A percentile compares a stretch with the other conserved stretches of the same genome.
Conservation (phyloP, 306 rosid species). For the Rosa chinensis region DNA sequence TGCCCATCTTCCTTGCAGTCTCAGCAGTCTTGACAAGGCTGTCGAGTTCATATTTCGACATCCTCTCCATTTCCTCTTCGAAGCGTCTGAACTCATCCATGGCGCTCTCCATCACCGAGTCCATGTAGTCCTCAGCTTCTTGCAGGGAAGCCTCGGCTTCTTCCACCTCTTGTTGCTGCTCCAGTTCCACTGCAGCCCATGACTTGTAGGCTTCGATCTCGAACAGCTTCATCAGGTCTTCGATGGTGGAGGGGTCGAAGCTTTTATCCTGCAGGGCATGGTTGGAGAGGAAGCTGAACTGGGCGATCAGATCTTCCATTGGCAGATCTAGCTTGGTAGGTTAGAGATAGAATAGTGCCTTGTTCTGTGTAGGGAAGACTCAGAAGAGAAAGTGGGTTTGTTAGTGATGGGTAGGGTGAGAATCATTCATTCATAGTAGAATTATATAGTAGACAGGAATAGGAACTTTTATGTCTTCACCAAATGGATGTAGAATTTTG, state of each 20-base stretch:
- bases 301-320: slow-evolving; percentile 75
- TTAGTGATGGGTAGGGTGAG: background rate
- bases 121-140: slow-evolving; percentile 67
- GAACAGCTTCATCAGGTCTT: slow-evolving; percentile 78
- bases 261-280: slow-evolving; percentile 68
- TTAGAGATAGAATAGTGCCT: background rate
- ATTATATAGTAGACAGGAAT: background rate
- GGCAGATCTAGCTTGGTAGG: background rate
- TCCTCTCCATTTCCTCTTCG: slow-evolving; percentile 63
- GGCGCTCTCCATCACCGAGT: slow-evolving; percentile 78
- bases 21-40: slow-evolving; percentile 56
- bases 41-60: slow-evolving; percentile 44
- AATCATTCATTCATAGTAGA: background rate
- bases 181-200: slow-evolving; percentile 82
- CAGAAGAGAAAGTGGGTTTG: background rate
- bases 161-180: slow-evolving; percentile 48
- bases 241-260: slow-evolving; percentile 76
- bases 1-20: slow-evolving; percentile 69
- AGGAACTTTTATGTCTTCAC: too few relatives aligned
- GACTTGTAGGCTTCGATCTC: slow-evolving; percentile 94
- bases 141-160: slow-evolving; percentile 57
- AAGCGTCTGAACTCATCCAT: slow-evolving; percentile 83
- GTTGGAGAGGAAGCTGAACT: slow-evolving; percentile 70
- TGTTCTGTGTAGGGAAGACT: background rate
- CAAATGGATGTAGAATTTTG: background rate